Evolutionary conservation across 306 rosid genomes (phyloP), one percentile per base, ranked within the genome.

Genomic region (Lupinus albus): DNA sequence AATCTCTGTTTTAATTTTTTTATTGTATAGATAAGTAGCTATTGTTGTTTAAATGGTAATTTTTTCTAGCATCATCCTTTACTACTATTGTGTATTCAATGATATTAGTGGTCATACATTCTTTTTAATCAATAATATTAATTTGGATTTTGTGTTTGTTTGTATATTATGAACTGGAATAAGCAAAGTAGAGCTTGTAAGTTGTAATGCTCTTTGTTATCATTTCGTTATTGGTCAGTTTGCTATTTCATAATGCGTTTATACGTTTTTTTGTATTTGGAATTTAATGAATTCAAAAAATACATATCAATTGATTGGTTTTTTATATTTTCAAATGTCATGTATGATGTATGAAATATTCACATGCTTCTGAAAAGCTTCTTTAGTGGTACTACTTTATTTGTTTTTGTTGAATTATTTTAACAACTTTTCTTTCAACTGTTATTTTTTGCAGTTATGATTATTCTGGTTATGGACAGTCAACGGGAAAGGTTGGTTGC

Each of bases 401-500:
- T 20, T 67, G 7, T 13, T 52, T 49, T 49, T 2, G n/a, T 35
- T 69, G 60, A 56, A 20, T 62, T 56, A 48, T 44, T 76, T 68
- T 56, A 33, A 30, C 51, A 8, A 48, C 32, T 44, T 35, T 78
- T 68, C 56, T 71, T 75, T 61, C 8, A 25, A 11, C 62, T 57
- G 59, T 48, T 71, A 5, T 52, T 41, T 20, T 74, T 50, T 79
- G 73, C 85, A 92, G 98, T 73, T 92, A 92, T 13, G 98, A 92
- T 80, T 92, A 92, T 80, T 92, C 98, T 69, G 98, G 98, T 50
- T 92, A 92, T 76, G 98, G 98, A 82, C 96, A 84, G 79, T 89
- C 98, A 38, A 85, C 96, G 50, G 98, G 98, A 80, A 92, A 92
- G 96, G 98, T 92, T 78, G 61, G 87, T 59, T 60, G 44, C 75